Evolutionary conservation across 257 asterid genomes (phyloP).

Genomic region (Nicotiana obtusifolia): DNA sequence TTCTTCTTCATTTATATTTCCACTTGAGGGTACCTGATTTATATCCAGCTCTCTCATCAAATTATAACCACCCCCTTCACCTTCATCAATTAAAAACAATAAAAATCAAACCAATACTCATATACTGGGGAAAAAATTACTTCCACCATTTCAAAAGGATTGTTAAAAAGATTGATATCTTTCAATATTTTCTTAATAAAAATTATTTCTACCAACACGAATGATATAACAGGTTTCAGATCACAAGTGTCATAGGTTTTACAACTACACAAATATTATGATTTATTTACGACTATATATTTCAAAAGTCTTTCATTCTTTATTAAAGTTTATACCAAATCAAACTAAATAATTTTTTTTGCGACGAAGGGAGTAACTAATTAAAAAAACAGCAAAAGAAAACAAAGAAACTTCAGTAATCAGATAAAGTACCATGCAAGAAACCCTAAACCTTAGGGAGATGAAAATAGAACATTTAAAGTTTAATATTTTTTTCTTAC

Average conservation of each 20-base stretch:
- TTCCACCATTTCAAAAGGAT: neutral
- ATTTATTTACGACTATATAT: too few species aligned
- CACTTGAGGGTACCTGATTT: slow-evolving; percentile 46
- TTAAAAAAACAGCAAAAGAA: neutral
- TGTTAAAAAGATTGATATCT: too few species aligned
- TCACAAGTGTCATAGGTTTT: too few species aligned
- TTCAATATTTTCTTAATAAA: too few species aligned
- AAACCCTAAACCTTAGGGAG: neutral
- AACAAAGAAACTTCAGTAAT: neutral
- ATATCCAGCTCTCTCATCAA: slow-evolving; percentile 49
- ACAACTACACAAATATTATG: too few species aligned
- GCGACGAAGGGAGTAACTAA: too few species aligned
- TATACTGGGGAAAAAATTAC: neutral
- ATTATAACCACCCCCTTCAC: slow-evolving; percentile 28
- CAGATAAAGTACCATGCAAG: neutral
- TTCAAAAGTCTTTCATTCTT: too few species aligned
- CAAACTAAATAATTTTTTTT: too few species aligned
- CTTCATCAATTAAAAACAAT: slow-evolving; percentile 13
- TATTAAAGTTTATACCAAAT: too few species aligned
- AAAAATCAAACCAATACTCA: neutral
- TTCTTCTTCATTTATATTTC: slow-evolving; percentile 26
- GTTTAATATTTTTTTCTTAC: slow-evolving; percentile 21
- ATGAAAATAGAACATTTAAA: neutral
- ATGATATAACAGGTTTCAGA: too few species aligned
- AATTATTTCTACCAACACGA: too few species aligned